Conservation (phyloP, 495 filamentous ascomycete genomes). For the Hyaloscypha variabilis region DNA sequence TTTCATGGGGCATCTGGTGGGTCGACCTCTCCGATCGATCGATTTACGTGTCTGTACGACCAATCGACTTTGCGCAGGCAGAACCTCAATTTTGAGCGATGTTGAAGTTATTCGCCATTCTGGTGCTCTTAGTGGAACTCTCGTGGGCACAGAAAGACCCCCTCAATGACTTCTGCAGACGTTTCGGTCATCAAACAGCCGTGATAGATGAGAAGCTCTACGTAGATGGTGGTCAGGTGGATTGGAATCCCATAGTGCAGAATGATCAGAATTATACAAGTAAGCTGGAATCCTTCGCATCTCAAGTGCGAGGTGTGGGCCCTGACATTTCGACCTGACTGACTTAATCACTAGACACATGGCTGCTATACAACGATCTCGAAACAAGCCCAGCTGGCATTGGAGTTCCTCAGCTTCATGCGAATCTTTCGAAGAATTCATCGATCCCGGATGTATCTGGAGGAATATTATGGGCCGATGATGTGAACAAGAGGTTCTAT, state of each 20-base stretch:
- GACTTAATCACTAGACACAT: slow-evolving; percentile 11
- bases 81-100: neutral
- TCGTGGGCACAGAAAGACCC: slow-evolving; percentile 38
- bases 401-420: slow-evolving; percentile 51
- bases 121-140: slow-evolving; percentile 6
- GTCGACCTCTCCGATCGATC: neutral
- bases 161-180: slow-evolving; percentile 50
- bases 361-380: slow-evolving; percentile 42
- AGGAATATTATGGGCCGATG: slow-evolving; percentile 53
- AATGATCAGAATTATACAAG: slow-evolving; percentile 52
- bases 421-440: slow-evolving; percentile 51
- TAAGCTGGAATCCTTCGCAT: slow-evolving; percentile 31
- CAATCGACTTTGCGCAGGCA: neutral
- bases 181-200: slow-evolving; percentile 53
- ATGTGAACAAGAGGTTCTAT: slow-evolving; percentile 55
- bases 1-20: neutral
- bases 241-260: slow-evolving; percentile 46
- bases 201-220: slow-evolving; percentile 52
- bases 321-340: too few species aligned
- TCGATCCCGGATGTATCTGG: slow-evolving; percentile 47
- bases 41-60: too few species aligned
- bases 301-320: neutral
- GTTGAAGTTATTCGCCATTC: slow-evolving; percentile 9
- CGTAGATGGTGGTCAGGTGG: slow-evolving; percentile 56
- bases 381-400: slow-evolving; percentile 33